Percentiles rank a stretch among this genome's conserved stretches.
Evolutionary conservation across 179 eudicot genomes (phyloP).

Genomic region (Nepenthes alata): DNA sequence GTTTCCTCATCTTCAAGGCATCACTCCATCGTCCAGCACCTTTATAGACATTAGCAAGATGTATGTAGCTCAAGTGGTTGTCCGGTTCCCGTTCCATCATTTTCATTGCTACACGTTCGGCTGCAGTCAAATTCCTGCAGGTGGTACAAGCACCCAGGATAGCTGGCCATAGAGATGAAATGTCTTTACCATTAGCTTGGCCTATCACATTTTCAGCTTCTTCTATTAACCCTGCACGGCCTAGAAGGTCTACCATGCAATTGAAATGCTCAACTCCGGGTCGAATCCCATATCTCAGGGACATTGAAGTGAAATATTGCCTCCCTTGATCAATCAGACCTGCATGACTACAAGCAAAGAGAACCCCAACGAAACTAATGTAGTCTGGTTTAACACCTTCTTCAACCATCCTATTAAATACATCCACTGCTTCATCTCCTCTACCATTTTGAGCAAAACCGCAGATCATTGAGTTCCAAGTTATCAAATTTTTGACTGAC

Average conservation of each 20-base stretch:
- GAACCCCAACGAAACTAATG: conserved; percentile 60
- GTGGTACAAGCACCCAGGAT: conserved; percentile 62
- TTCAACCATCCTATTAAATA: conserved; percentile 43
- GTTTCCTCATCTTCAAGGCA: conserved; percentile 36
- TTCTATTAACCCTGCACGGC: conserved; percentile 59
- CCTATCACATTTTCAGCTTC: conserved; percentile 58
- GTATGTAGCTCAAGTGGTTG: conserved; percentile 50
- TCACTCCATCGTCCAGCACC: conserved; percentile 56
- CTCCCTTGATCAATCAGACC: conserved; percentile 60
- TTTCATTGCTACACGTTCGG: conserved; percentile 48
- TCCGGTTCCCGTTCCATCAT: conserved; percentile 46
- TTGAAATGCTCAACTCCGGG: conserved; percentile 59
- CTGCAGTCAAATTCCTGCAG: conserved; percentile 50
- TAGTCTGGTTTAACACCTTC: conserved; percentile 63
- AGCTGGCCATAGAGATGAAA: conserved; percentile 53
- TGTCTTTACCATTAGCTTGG: conserved; percentile 30
- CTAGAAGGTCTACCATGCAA: conserved; percentile 69
- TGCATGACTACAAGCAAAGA: conserved; percentile 76
- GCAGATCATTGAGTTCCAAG: conserved; percentile 73
- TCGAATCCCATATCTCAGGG: conserved; percentile 32
- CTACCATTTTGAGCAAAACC: conserved; percentile 55
- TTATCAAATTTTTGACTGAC: conserved; percentile 48
- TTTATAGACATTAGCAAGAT: conserved; percentile 50
- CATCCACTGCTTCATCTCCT: conserved; percentile 31
- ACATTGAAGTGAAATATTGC: conserved; percentile 38